Evolutionary conservation across 768 basidiomycete species (phyloP).

Genomic region (Pleurotus salmoneostramineus): DNA sequence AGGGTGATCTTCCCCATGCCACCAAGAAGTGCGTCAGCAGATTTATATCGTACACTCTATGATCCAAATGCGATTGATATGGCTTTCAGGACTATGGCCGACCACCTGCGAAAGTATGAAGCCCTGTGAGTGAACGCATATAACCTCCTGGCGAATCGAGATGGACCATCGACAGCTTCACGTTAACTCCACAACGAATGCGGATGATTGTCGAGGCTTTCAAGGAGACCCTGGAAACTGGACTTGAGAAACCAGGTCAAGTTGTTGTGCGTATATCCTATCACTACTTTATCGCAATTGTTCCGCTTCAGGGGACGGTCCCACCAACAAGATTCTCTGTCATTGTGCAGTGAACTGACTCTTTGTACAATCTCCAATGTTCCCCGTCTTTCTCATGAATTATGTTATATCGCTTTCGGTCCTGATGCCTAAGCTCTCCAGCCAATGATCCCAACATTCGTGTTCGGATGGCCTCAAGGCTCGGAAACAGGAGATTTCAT

Average conservation of each 20-base stretch:
- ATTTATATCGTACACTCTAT: too few species aligned
- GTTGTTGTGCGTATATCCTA: conserved; percentile 68
- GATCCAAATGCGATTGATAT: conserved; percentile 9
- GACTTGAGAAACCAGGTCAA: conserved; percentile 78
- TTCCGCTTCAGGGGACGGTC: neutral
- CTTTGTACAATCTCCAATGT: neutral
- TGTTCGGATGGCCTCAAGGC: conserved; percentile 93
- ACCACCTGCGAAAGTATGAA: conserved; percentile 90
- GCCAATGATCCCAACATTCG: conserved; percentile 97
- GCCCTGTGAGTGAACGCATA: conserved; percentile 53
- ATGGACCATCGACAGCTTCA: conserved; percentile 49
- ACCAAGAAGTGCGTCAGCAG: conserved; percentile 88
- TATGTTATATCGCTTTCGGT: neutral
- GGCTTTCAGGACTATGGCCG: conserved; percentile 76
- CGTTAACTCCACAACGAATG: conserved; percentile 87
- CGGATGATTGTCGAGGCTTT: conserved; percentile 97
- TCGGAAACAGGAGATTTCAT: conserved; percentile 87
- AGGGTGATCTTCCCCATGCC: conserved; percentile 86
- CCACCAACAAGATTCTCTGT: neutral
- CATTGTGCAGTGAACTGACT: neutral
- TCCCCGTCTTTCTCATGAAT: neutral
- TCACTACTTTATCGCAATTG: neutral
- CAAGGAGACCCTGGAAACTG: conserved; percentile 85
- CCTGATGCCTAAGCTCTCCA: conserved; percentile 23
- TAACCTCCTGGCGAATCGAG: conserved; percentile 9